Percentiles rank a stretch among this genome's conserved stretches.
phyloP scores from a whole-genome alignment of 371 early-diverging fungal genomes.

The Mucor piriformis region DNA sequence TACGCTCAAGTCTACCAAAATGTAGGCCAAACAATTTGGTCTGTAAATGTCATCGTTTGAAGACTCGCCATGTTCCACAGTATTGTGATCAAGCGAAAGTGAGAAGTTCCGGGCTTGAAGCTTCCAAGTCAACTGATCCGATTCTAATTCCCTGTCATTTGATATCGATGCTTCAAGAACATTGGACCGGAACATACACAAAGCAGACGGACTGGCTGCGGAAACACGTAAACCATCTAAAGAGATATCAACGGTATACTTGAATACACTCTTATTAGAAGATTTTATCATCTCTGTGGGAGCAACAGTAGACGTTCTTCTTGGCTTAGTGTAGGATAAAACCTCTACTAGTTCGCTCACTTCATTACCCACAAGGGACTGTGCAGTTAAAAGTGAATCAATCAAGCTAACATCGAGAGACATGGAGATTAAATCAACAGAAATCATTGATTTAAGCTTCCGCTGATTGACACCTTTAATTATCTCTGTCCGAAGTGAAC shows the following conservation, averaged over 20 bases:
- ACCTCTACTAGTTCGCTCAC: conserved; percentile 79
- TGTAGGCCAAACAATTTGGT: conserved; percentile 70
- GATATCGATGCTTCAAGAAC: conserved; percentile 63
- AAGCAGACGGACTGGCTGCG: conserved; percentile 69
- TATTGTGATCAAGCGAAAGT: conserved; percentile 63
- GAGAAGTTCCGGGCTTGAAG: conserved; percentile 59
- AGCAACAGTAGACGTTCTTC: not conserved
- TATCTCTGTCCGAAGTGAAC: conserved; percentile 38
- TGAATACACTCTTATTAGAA: conserved; percentile 19
- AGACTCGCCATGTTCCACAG: conserved; percentile 28
- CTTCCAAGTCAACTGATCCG: conserved; percentile 50
- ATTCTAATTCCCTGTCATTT: conserved; percentile 30
- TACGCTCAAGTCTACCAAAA: conserved; percentile 64
- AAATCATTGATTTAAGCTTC: conserved; percentile 55
- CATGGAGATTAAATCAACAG: conserved; percentile 69
- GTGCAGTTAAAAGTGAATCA: conserved; percentile 79
- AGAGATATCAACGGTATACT: conserved; percentile 63
- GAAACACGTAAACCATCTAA: conserved; percentile 67
- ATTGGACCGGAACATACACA: conserved; percentile 70
- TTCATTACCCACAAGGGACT: conserved; percentile 77
- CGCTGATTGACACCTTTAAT: conserved; percentile 14
- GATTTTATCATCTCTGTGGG: not conserved
- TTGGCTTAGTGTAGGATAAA: conserved; percentile 58
- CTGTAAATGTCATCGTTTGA: conserved; percentile 27
- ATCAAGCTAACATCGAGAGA: conserved; percentile 72